Base-by-base conservation (phyloP, 192 early-diverging fungal genomes). In the Dispira simplex region DNA sequence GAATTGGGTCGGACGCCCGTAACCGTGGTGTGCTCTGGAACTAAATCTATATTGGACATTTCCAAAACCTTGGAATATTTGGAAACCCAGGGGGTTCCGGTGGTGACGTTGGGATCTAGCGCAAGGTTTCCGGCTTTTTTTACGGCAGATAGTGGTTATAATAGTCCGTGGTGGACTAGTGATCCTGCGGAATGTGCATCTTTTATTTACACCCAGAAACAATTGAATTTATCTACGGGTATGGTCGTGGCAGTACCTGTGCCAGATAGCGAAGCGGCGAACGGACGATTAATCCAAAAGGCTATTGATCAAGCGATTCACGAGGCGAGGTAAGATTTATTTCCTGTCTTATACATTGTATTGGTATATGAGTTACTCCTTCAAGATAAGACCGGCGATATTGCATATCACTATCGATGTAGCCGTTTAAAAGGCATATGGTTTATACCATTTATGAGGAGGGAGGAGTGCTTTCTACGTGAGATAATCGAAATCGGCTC, bases 21-120 rank as follows among this genome's bases (percentile, higher is more conserved):
- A 5, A 81, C 96, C 0, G 96, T 98, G 3, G 85, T 98, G 0
- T 98, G 93, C 71, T 91, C 96, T 0, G 96, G 96, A 63, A 91
- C 88, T 16, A 98, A 98, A 67, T 86, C 89, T n/a, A 98, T 98
- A 44, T 75, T 98, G 23, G 93, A 97, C 69, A 88, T 98, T 71
- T 81, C 75, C 60, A 85, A 85, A 64, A 98, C 96, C 0, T 73
- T 98, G 9, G 96, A 98, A 70, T 88, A 81, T 60, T 68, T 96
- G 72, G 91, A 97, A 71, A 95, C 92, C 0, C 85, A 91, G 70
- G 96, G 96, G 32, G 96, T 98, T 0, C 83, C 91, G 2, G 93
- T 96, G 0, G 76, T 87, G 3, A 90, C 92, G 0, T 81, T 83
- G 66, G 88, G 89, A 25, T 66, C 74, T 21, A 77, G 71, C 2